Conservation (phyloP, 2,329 filamentous ascomycete genomes). For the Aspergillus alliaceus region DNA sequence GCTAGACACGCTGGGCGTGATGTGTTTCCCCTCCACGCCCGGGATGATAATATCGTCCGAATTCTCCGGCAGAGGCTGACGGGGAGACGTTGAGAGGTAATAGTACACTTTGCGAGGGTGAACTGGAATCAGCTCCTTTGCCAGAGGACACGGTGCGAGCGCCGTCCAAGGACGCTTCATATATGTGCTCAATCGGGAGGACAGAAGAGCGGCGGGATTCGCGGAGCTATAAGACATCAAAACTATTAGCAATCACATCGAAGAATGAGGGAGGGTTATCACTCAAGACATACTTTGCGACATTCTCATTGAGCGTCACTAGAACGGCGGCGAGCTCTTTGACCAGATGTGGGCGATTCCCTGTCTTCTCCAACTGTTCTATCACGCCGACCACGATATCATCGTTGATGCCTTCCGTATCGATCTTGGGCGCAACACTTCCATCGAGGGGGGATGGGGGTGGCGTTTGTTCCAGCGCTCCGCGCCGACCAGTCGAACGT, state of each 20-base stretch:
- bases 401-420: constrained; percentile 84
- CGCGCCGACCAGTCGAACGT: constrained; percentile 40
- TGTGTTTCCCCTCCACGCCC: constrained; percentile 58
- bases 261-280: not conserved
- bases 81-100: constrained; percentile 85
- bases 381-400: constrained; percentile 93
- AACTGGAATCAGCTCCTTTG: constrained; percentile 87
- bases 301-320: constrained; percentile 72
- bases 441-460: constrained; percentile 68
- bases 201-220: constrained; percentile 93
- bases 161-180: constrained; percentile 84
- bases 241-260: constrained; percentile 16
- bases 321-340: constrained; percentile 87
- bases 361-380: constrained; percentile 81
- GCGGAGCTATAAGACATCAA: constrained; percentile 67
- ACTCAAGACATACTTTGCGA: constrained; percentile 76
- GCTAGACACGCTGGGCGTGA: constrained; percentile 82
- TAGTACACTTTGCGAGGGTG: constrained; percentile 96
- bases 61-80: constrained; percentile 74
- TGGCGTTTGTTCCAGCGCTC: constrained; percentile 70
- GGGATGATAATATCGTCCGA: constrained; percentile 53
- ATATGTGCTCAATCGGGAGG: constrained; percentile 84
- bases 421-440: constrained; percentile 58
- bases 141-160: constrained; percentile 77
- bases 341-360: constrained; percentile 88